Evolutionary conservation across 2,329 filamentous ascomycete species (phyloP).

Genomic region (Calonectria fujianensis): DNA sequence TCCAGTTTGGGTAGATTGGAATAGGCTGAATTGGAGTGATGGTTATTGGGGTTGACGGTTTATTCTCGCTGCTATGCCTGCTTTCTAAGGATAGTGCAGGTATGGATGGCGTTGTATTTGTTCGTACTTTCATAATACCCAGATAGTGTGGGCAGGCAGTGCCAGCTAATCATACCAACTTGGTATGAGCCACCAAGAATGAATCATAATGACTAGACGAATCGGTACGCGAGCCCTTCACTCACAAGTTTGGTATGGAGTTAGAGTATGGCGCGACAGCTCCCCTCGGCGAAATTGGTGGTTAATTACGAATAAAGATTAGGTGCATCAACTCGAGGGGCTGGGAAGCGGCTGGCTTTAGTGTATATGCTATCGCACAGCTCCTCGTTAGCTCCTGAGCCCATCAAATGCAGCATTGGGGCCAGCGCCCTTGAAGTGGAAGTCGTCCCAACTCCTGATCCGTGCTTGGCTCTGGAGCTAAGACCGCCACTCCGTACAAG

Average conservation of each 20-base stretch:
- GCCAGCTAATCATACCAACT: background rate
- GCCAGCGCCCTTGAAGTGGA: background rate
- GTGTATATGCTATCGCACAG: background rate
- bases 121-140: conserved; percentile 28
- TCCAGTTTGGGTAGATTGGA: background rate
- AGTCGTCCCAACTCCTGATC: conserved; percentile 14
- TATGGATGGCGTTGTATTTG: conserved; percentile 17
- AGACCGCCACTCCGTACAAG: conserved; percentile 10
- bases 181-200: background rate
- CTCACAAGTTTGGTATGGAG: background rate
- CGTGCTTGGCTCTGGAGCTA: background rate
- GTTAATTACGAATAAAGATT: background rate
- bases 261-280: background rate
- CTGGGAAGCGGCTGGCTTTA: background rate
- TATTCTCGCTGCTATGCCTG: background rate
- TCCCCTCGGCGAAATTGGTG: background rate
- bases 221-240: background rate
- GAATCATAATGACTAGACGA: conserved; percentile 16
- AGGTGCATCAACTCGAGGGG: background rate
- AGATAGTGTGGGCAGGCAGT: conserved; percentile 15
- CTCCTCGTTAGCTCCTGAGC: background rate
- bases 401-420: background rate
- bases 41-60: background rate
- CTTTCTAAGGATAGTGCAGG: background rate
- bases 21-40: background rate